Conservation (phyloP, 805 yeast species). For the Cyberlindnera mississippiensis region DNA sequence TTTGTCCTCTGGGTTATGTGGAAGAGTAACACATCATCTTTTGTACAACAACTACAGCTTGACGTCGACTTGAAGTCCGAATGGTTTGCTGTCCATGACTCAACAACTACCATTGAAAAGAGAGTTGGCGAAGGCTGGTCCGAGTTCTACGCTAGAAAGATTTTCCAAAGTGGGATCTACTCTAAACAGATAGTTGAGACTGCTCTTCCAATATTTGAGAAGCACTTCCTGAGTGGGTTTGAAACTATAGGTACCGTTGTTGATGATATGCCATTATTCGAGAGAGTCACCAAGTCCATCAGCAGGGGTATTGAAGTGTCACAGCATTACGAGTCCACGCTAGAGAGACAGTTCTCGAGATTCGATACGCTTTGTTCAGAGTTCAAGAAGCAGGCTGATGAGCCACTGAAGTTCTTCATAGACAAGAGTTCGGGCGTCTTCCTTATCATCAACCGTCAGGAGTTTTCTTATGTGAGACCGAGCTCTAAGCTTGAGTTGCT, state of each 20-base stretch:
- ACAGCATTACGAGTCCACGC: slow-evolving; percentile 33
- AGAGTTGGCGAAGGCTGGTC: slow-evolving; percentile 30
- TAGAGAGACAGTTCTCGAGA: slow-evolving; percentile 59
- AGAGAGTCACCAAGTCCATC: slow-evolving; percentile 31
- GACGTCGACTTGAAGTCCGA: slow-evolving; percentile 22
- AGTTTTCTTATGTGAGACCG: slow-evolving; percentile 33
- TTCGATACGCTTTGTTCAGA: slow-evolving; percentile 73
- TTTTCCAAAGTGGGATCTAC: slow-evolving; percentile 49
- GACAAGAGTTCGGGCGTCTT: slow-evolving; percentile 31
- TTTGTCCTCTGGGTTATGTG: slow-evolving; percentile 45
- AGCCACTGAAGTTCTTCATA: slow-evolving; percentile 49
- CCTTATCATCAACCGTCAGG: slow-evolving; percentile 33
- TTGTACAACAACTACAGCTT: slow-evolving; percentile 35
- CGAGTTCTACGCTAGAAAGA: slow-evolving; percentile 39
- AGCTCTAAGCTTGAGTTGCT: slow-evolving; percentile 33
- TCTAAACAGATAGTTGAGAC: slow-evolving; percentile 46
- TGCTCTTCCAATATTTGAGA: slow-evolving; percentile 47
- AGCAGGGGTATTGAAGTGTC: slow-evolving; percentile 30
- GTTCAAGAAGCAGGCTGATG: slow-evolving; percentile 54
- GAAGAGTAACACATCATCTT: slow-evolving; percentile 59
- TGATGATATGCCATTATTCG: slow-evolving; percentile 30
- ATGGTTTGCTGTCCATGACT: slow-evolving; percentile 22
- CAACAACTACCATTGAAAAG: slow-evolving; percentile 13
- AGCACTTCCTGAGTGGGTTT: slow-evolving; percentile 35
- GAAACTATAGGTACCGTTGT: slow-evolving; percentile 20